Percentiles rank a stretch among this genome's conserved stretches.
phyloP scores from a whole-genome alignment of 345 rosid species.

The Eutrema yunnanense region DNA sequence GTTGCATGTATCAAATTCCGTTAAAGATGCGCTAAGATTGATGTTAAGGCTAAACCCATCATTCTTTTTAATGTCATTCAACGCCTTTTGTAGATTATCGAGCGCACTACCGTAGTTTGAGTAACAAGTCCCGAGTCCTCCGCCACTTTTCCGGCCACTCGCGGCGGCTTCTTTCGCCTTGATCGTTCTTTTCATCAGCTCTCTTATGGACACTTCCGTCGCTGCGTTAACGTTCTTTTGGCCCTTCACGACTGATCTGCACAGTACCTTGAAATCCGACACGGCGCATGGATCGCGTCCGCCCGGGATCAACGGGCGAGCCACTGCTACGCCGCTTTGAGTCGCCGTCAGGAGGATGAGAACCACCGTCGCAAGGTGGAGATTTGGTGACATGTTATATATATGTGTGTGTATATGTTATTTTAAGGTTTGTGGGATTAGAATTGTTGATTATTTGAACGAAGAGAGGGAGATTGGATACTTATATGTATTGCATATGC shows the following conservation, averaged over 20 bases:
- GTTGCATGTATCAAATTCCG: conserved; percentile 26
- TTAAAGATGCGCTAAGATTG: conserved; percentile 26
- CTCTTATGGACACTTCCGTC: conserved; percentile 25
- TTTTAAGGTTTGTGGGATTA: neutral
- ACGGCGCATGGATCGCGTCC: conserved; percentile 21
- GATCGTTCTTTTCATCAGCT: conserved; percentile 4
- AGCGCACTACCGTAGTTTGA: conserved; percentile 11
- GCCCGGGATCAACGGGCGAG: neutral
- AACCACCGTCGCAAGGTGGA: conserved; percentile 9
- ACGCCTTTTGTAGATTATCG: conserved; percentile 19
- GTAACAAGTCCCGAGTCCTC: conserved; percentile 19
- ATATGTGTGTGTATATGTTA: neutral
- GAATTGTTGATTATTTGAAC: conserved; percentile 13
- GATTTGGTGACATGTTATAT: conserved; percentile 1
- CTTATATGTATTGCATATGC: conserved; percentile 4
- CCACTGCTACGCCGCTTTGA: neutral
- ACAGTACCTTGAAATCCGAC: conserved; percentile 14
- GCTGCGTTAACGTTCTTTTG: conserved; percentile 24
- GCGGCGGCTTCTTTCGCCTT: neutral
- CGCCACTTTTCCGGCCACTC: neutral
- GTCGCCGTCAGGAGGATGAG: neutral
- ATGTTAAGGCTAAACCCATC: conserved; percentile 27
- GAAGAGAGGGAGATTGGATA: neutral
- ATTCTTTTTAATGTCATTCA: conserved; percentile 10
- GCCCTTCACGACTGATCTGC: conserved; percentile 29